Percentiles rank a stretch among this genome's conserved stretches.
Conservation (phyloP, 345 rosid genomes). For the Sisymbrium altissimum region DNA sequence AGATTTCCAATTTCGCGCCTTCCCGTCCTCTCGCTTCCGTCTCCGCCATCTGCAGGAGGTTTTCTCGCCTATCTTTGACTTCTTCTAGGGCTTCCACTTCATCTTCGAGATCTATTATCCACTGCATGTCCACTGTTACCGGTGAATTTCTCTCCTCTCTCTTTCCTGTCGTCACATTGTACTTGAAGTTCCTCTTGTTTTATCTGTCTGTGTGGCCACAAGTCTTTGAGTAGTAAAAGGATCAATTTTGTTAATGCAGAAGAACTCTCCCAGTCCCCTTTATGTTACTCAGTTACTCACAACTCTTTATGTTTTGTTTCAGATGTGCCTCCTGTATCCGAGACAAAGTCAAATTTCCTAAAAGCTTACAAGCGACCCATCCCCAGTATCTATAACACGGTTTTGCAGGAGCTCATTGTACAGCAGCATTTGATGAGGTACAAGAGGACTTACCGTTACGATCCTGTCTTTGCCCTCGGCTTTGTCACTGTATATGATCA, state of each 20-base stretch:
- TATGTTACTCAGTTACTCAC: too few species aligned
- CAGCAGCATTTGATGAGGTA: conserved; percentile 95
- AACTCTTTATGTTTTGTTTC: neutral
- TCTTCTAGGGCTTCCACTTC: conserved; percentile 37
- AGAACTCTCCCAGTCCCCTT: too few species aligned
- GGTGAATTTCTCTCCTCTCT: conserved; percentile 38
- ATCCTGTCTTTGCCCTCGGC: conserved; percentile 92
- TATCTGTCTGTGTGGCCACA: neutral
- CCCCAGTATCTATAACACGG: conserved; percentile 86
- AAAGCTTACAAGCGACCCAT: conserved; percentile 83
- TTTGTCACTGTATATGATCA: conserved; percentile 92
- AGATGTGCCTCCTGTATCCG: conserved; percentile 86
- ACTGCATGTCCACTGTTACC: conserved; percentile 57
- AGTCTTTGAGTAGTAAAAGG: neutral
- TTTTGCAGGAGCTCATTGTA: conserved; percentile 85
- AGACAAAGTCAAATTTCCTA: conserved; percentile 78
- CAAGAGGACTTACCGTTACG: conserved; percentile 77
- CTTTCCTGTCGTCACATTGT: neutral
- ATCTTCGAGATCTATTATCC: conserved; percentile 47
- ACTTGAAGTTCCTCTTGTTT: neutral
- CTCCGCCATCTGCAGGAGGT: conserved; percentile 37
- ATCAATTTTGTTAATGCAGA: neutral
- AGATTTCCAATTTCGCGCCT: conserved; percentile 36
- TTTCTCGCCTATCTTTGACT: conserved; percentile 36
- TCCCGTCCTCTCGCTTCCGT: conserved; percentile 40